A percentile compares a stretch with the other conserved stretches of the same genome.
phyloP scores from a whole-genome alignment of 106 monocot genomes.

The Apostasia shenzhenica region DNA sequence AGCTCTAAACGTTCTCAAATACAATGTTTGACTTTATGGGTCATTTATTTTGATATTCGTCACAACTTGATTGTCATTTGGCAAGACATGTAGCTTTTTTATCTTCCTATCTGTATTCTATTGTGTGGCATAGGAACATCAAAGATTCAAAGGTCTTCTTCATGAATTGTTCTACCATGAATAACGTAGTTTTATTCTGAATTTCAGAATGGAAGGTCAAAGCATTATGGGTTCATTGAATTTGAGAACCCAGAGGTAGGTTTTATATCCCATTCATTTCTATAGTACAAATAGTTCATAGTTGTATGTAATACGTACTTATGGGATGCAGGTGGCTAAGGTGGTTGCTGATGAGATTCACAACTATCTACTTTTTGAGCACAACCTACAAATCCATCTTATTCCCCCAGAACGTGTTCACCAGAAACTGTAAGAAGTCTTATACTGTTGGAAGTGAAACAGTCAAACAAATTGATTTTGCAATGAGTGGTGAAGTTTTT shows the following conservation, averaged over 20 bases:
- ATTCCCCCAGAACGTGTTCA: slow-evolving; percentile 74
- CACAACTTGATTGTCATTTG: too few species aligned
- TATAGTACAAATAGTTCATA: not conserved
- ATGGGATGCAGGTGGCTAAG: slow-evolving; percentile 70
- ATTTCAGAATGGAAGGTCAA: slow-evolving; percentile 80
- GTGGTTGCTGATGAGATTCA: slow-evolving; percentile 95
- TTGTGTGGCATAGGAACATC: too few species aligned
- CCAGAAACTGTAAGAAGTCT: slow-evolving; percentile 67
- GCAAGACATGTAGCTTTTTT: too few species aligned
- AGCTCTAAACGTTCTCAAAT: too few species aligned
- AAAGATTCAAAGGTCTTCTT: too few species aligned
- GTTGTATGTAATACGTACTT: not conserved
- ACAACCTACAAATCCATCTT: slow-evolving; percentile 67
- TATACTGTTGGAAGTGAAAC: slow-evolving; percentile 57
- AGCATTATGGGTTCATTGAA: slow-evolving; percentile 87
- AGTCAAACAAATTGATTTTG: not conserved
- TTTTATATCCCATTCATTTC: not conserved
- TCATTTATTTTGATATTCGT: too few species aligned
- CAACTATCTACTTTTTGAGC: slow-evolving; percentile 84
- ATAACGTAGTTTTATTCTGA: slow-evolving; percentile 4
- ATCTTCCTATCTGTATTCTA: too few species aligned
- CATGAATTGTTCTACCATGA: too few species aligned
- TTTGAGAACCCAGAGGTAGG: slow-evolving; percentile 89
- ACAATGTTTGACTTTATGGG: too few species aligned
- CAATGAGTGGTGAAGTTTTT: too few species aligned